Evolutionary conservation across 495 filamentous ascomycete genomes (phyloP).

Genomic region (Pseudoneurospora amorphoporcata): DNA sequence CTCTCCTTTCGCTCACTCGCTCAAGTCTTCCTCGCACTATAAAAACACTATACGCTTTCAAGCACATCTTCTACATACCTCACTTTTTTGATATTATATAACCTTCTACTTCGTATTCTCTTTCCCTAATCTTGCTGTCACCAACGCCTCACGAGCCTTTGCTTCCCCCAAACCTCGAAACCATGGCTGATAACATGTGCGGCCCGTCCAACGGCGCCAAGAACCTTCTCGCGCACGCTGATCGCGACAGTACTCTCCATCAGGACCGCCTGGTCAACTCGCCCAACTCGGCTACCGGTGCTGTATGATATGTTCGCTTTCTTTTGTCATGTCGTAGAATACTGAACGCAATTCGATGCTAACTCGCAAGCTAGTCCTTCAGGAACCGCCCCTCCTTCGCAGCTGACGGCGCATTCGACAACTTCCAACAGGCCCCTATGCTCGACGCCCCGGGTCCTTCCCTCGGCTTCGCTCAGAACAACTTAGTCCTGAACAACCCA

Average conservation of each 20-base stretch:
- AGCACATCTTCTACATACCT: neutral
- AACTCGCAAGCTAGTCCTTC: slow-evolving; percentile 17
- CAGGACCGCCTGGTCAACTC: slow-evolving; percentile 53
- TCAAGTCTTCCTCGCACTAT: neutral
- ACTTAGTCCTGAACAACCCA: slow-evolving; percentile 5
- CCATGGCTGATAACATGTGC: slow-evolving; percentile 75
- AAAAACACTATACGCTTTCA: slow-evolving; percentile 3
- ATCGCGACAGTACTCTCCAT: slow-evolving; percentile 69
- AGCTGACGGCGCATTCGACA: slow-evolving; percentile 12
- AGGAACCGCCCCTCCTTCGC: slow-evolving; percentile 11
- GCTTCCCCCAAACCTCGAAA: slow-evolving; percentile 11
- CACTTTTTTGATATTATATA: neutral
- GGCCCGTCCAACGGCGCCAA: slow-evolving; percentile 85
- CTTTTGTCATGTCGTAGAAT: neutral
- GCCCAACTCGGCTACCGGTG: slow-evolving; percentile 9
- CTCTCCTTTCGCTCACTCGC: neutral
- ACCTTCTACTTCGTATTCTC: neutral
- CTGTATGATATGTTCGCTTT: slow-evolving; percentile 4
- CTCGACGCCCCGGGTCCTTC: neutral
- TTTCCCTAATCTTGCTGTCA: neutral
- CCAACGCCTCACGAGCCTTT: neutral
- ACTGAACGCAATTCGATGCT: neutral
- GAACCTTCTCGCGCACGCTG: slow-evolving; percentile 70
- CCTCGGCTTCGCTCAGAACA: neutral
- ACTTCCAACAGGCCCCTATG: slow-evolving; percentile 12